Percentiles rank a stretch among this genome's conserved stretches.
phyloP scores from a whole-genome alignment of 257 asterid species.

The Knoxia roxburghii region DNA sequence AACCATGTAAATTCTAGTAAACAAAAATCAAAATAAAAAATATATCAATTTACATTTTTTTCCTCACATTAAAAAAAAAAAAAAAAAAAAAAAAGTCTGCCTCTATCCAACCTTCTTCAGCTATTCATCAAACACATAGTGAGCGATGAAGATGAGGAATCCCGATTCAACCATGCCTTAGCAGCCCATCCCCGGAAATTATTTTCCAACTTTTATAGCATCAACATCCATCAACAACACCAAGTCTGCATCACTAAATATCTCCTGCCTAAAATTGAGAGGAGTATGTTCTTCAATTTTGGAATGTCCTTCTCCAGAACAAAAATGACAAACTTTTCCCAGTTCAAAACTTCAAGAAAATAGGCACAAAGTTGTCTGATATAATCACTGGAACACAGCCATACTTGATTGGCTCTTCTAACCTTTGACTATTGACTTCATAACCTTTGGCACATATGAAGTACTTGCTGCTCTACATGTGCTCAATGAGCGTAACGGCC shows the following conservation, averaged over 20 bases:
- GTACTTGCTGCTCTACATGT: constrained; percentile 75
- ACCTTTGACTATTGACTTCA: constrained; percentile 67
- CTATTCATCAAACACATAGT: too few species aligned
- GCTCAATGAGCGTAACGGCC: constrained; percentile 33
- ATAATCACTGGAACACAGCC: constrained; percentile 77
- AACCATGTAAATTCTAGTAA: too few species aligned
- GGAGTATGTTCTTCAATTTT: constrained; percentile 55
- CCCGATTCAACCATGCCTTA: too few species aligned
- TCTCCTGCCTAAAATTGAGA: constrained; percentile 42
- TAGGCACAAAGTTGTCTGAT: constrained; percentile 68
- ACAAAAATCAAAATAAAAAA: too few species aligned
- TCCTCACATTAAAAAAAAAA: too few species aligned
- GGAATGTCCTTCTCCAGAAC: constrained; percentile 67
- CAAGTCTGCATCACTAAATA: constrained; percentile 55
- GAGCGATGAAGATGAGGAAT: too few species aligned
- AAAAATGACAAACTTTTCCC: constrained; percentile 70
- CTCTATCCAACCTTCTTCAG: too few species aligned
- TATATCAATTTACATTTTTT: too few species aligned
- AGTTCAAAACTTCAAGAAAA: constrained; percentile 59
- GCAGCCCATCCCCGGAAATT: too few species aligned
- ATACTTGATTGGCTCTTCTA: constrained; percentile 60
- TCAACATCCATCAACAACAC: too few species aligned
- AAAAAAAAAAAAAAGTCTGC: too few species aligned
- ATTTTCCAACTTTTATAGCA: too few species aligned
- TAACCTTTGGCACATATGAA: constrained; percentile 75